Percentiles rank a stretch among this genome's conserved stretches.
These are phyloP conservation scores for Colletotrichum lentis DNA, from an alignment of 2,329 filamentous ascomycete species.

Conservation along the genomic window DNA sequence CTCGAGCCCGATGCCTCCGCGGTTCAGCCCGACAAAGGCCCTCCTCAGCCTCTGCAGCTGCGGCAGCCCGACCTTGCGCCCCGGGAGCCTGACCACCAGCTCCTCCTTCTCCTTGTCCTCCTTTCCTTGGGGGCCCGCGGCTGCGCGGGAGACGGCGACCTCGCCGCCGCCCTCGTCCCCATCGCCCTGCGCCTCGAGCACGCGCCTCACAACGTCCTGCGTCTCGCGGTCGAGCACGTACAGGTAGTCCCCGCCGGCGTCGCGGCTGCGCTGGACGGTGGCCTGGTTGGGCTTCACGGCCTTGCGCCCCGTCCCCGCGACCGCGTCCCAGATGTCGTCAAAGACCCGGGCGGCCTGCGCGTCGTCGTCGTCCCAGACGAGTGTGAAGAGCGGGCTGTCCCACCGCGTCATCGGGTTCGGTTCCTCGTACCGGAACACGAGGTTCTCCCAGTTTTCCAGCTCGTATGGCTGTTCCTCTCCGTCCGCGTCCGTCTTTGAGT, in stretches of 20 bases:
- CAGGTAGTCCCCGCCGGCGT: conserved; percentile 76
- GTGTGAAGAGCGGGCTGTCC: conserved; percentile 83
- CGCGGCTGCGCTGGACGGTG: conserved; percentile 69
- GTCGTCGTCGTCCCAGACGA: conserved; percentile 77
- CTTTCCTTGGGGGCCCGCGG: conserved; percentile 39
- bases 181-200: conserved; percentile 76
- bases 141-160: conserved; percentile 57
- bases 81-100: conserved; percentile 70
- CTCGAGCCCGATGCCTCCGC: conserved; percentile 71
- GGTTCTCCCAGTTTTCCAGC: conserved; percentile 74
- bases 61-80: conserved; percentile 72
- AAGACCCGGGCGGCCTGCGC: conserved; percentile 65
- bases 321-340: conserved; percentile 76
- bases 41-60: conserved; percentile 80
- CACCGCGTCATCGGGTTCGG: conserved; percentile 85
- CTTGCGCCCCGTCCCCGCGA: conserved; percentile 71
- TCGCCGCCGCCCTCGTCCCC: conserved; percentile 61
- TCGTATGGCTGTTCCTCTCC: conserved; percentile 58
- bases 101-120: conserved; percentile 42
- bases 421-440: conserved; percentile 85
- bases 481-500: conserved; percentile 43
- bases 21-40: conserved; percentile 79
- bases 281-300: conserved; percentile 77
- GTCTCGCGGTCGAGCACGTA: conserved; percentile 82
- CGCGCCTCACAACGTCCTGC: conserved; percentile 75